Conservation (phyloP, 2,329 filamentous ascomycete genomes). For the Fusarium anguioides region DNA sequence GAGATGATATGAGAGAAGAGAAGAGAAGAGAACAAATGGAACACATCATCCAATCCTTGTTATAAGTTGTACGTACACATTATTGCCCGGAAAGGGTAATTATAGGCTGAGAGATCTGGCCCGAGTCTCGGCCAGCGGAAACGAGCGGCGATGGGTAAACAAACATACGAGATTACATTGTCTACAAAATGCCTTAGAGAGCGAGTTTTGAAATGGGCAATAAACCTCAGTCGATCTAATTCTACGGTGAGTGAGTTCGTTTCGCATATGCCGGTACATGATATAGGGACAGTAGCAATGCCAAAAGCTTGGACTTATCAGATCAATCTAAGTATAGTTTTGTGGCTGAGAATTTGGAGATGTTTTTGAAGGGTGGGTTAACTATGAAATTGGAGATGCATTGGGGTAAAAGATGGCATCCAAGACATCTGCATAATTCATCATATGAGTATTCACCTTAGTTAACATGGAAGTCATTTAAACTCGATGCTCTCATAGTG, state of each 20-base stretch:
- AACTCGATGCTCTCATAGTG: conserved; percentile 2
- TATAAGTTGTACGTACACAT: neutral
- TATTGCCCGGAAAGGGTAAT: conserved; percentile 22
- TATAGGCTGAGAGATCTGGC: conserved; percentile 8
- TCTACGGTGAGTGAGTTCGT: too few relatives aligned
- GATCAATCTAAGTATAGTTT: neutral
- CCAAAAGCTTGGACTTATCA: conserved; percentile 7
- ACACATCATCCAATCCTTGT: conserved; percentile 17
- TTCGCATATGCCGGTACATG: conserved; percentile 3
- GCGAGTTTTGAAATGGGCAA: neutral
- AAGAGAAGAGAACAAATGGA: conserved; percentile 18
- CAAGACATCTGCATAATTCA: conserved; percentile 13
- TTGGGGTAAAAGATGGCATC: conserved; percentile 8
- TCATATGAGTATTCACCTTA: conserved; percentile 1
- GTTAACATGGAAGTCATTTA: conserved; percentile 10
- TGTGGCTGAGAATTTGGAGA: conserved; percentile 3
- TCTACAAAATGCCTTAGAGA: neutral
- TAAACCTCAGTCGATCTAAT: neutral
- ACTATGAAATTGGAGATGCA: conserved; percentile 8
- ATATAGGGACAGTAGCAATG: conserved; percentile 1
- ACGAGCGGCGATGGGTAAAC: conserved; percentile 16
- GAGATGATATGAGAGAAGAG: neutral
- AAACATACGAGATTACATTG: conserved; percentile 29
- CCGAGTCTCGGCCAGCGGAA: conserved; percentile 42
- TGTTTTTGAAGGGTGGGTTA: neutral